Conservation (phyloP, 2,329 filamentous ascomycete species). For the Colletotrichum limetticola region DNA sequence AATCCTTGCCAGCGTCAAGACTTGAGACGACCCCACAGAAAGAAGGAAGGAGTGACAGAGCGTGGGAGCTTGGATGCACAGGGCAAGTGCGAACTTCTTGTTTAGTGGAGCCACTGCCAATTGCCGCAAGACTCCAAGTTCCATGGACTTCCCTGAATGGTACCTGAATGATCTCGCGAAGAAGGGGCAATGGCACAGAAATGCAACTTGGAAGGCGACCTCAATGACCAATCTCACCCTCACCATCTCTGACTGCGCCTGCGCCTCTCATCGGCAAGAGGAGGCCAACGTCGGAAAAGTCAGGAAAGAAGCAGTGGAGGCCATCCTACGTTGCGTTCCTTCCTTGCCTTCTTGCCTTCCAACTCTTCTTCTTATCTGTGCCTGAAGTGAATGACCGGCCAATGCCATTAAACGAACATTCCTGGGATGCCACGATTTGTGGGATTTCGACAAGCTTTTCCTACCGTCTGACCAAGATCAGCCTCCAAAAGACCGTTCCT, state of each 20-base stretch:
- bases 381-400: background rate
- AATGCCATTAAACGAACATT: background rate
- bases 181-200: background rate
- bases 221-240: background rate
- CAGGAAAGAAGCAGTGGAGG: background rate
- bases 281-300: background rate
- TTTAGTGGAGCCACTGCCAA: slow-evolving; percentile 22
- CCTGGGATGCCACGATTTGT: slow-evolving; percentile 6
- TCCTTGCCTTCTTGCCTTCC: background rate
- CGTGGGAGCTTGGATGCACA: slow-evolving; percentile 8
- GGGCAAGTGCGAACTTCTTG: slow-evolving; percentile 31
- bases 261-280: background rate
- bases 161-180: background rate
- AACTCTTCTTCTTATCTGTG: background rate
- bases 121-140: background rate
- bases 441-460: slow-evolving; percentile 16
- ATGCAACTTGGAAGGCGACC: background rate
- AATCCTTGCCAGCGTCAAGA: slow-evolving; percentile 26
- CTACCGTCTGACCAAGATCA: slow-evolving; percentile 29
- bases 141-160: background rate
- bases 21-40: slow-evolving; percentile 25
- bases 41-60: background rate
- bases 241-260: background rate
- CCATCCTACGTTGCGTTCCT: background rate
- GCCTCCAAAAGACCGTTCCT: slow-evolving; percentile 31